Percentiles rank a stretch among this genome's conserved stretches.
Evolutionary conservation across 768 basidiomycete species (phyloP).

Genomic region (Psilocybe tampanensis): DNA sequence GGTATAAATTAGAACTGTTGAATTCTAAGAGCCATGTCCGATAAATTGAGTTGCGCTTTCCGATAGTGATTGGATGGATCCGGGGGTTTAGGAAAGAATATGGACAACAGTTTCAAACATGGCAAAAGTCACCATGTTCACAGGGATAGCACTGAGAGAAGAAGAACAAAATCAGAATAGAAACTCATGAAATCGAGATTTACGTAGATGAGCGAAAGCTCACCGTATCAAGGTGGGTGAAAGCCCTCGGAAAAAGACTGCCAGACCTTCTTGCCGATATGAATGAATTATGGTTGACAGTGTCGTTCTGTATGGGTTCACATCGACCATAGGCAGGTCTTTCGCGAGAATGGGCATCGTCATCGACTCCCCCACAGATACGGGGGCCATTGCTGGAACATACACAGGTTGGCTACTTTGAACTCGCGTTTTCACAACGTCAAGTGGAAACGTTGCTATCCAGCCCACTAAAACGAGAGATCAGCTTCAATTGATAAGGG

Average conservation of each 20-base stretch:
- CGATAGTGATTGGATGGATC: neutral
- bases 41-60: too few species aligned
- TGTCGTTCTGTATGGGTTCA: constrained; percentile 61
- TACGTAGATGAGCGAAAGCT: constrained; percentile 20
- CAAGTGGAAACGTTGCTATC: constrained; percentile 83
- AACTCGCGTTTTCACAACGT: constrained; percentile 89
- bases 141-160: constrained; percentile 67
- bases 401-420: constrained; percentile 50
- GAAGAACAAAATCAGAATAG: neutral
- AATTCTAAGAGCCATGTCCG: neutral
- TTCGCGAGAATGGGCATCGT: constrained; percentile 15
- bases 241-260: constrained; percentile 78
- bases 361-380: neutral
- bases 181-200: neutral
- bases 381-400: constrained; percentile 1
- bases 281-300: constrained; percentile 60
- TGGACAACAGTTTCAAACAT: constrained; percentile 67
- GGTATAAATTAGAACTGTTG: too few species aligned
- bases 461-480: constrained; percentile 56
- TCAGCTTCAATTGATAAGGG: neutral
- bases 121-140: constrained; percentile 83
- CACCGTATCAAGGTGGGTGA: constrained; percentile 82
- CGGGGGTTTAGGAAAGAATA: constrained; percentile 23
- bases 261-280: constrained; percentile 63
- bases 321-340: constrained; percentile 7